Conservation (phyloP, 306 rosid genomes). For the Senna tora region DNA sequence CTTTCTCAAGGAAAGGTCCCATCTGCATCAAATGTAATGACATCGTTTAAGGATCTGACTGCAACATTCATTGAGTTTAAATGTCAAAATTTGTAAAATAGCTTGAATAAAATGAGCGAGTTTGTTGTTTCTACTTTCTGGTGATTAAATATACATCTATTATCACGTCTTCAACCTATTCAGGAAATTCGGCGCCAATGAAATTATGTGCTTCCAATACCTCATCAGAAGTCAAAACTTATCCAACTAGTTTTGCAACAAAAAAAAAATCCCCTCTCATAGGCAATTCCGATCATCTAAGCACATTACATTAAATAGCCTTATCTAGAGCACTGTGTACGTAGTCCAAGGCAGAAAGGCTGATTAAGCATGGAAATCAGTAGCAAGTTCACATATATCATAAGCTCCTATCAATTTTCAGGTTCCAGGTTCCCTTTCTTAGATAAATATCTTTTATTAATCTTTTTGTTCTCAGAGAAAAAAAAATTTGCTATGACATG, state of each 20-base stretch:
- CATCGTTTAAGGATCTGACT: not conserved
- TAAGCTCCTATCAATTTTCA: not conserved
- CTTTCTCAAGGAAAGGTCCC: constrained; percentile 75
- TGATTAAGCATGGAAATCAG: not conserved
- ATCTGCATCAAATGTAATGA: constrained; percentile 58
- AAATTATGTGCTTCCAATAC: not conserved
- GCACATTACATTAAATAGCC: not conserved
- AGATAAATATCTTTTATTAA: not conserved
- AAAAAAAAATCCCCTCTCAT: not conserved
- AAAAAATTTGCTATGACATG: not conserved
- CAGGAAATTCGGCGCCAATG: not conserved
- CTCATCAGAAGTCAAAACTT: not conserved
- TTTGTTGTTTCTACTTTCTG: not conserved
- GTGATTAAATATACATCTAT: not conserved
- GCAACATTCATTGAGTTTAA: not conserved
- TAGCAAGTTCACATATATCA: constrained; percentile 15
- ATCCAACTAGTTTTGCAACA: constrained; percentile 8
- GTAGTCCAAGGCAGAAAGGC: not conserved
- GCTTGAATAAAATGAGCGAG: not conserved
- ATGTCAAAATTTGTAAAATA: not conserved
- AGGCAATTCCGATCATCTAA: not conserved
- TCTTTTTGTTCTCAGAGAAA: not conserved
- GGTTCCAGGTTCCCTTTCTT: not conserved
- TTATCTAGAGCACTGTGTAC: no score
- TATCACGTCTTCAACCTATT: not conserved